Evolutionary conservation across 305 asterid species (phyloP).

Genomic region (Fraxinus angustifolia): DNA sequence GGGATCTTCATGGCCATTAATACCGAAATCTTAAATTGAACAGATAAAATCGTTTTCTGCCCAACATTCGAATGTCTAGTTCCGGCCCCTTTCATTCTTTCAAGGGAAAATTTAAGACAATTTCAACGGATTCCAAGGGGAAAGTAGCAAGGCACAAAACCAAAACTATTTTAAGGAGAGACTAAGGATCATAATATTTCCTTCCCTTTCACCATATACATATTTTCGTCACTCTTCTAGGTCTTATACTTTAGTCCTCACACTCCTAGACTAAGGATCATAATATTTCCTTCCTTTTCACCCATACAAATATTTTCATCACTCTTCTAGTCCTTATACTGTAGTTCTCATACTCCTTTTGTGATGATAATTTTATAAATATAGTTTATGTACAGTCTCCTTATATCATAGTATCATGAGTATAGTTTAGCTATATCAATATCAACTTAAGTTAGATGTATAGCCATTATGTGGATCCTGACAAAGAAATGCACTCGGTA

Average conservation of each 20-base stretch:
- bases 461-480: not conserved
- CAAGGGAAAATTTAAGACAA: not conserved
- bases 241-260: not conserved
- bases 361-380: not conserved
- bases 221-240: not conserved
- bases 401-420: not conserved
- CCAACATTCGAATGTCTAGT: not conserved
- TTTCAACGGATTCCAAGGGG: not conserved
- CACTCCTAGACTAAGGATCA: not conserved
- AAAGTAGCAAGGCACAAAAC: not conserved
- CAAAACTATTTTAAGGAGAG: not conserved
- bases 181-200: not conserved
- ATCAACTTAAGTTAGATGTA: not conserved
- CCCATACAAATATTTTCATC: not conserved
- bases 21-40: not conserved
- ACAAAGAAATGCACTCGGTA: not conserved
- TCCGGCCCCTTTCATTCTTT: not conserved
- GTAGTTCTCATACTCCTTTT: not conserved
- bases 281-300: not conserved
- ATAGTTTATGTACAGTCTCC: not conserved
- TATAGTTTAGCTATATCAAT: not conserved
- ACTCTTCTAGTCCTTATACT: not conserved
- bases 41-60: not conserved
- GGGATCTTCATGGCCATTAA: not conserved
- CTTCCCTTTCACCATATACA: not conserved